These are phyloP conservation scores for Penicillium soppii DNA, from an alignment of 495 filamentous ascomycete species.

Conservation along the genomic window DNA sequence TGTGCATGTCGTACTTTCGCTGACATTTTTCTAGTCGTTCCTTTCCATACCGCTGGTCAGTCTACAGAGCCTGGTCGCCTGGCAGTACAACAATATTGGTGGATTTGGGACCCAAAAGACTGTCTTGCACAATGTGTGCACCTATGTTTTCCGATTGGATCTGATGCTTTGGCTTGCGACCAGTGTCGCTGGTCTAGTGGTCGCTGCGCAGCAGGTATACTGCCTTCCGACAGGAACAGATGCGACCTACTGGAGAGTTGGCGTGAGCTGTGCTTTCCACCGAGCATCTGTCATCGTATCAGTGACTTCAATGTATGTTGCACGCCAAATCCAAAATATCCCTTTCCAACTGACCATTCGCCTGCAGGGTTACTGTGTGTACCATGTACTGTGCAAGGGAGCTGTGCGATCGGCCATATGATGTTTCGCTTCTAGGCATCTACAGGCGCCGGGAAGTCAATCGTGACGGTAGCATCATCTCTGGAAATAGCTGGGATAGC, in stretches of 20 bases:
- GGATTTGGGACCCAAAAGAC: slow-evolving; percentile 38
- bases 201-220: slow-evolving; percentile 39
- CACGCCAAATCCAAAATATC: not conserved
- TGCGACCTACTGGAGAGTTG: slow-evolving; percentile 38
- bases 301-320: slow-evolving; percentile 38
- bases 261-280: slow-evolving; percentile 43
- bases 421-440: slow-evolving; percentile 41
- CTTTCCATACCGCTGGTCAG: slow-evolving; percentile 37
- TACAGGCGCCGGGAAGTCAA: slow-evolving; percentile 24
- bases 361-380: slow-evolving; percentile 35
- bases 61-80: slow-evolving; percentile 45
- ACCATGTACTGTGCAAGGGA: slow-evolving; percentile 42
- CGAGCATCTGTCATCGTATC: slow-evolving; percentile 37
- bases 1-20: not conserved
- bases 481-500: slow-evolving; percentile 40
- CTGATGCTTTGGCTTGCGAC: slow-evolving; percentile 43
- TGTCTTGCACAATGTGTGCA: slow-evolving; percentile 37
- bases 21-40: slow-evolving; percentile 32
- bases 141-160: slow-evolving; percentile 37
- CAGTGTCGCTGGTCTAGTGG: slow-evolving; percentile 41
- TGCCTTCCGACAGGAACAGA: slow-evolving; percentile 32
- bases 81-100: slow-evolving; percentile 43
- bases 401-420: slow-evolving; percentile 43
- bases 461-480: slow-evolving; percentile 37
- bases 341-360: slow-evolving; percentile 4